Base-by-base conservation (phyloP, 495 filamentous ascomycete genomes). In the Trichoderma gamsii region DNA sequence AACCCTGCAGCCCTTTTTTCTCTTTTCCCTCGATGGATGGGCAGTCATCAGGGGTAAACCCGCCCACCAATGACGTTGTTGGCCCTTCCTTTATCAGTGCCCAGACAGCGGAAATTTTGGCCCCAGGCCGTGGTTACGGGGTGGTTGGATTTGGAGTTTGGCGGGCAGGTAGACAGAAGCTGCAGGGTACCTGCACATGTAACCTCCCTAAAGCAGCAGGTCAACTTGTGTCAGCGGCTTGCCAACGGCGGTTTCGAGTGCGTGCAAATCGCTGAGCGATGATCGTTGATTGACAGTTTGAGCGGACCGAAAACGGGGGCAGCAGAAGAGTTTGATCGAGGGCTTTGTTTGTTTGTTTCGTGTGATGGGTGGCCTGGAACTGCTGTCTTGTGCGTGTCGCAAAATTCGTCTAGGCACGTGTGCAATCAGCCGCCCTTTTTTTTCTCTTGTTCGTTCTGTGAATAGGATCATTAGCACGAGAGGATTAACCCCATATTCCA, bases 181-280 rank as follows among this genome's bases (percentile, higher is more conserved):
- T 38, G 35, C 35, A 38, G 35, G 35, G 35, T 38, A 38, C 35
- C 35, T 38, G 49, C 18, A 61, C 56, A 61, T 61, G 56, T 61
- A 61, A 61, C 56, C 56, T 61, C 56, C 56, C 56, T 61, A 61
- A 61, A 61, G 56, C 56, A 61, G 56, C 56, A 61, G 56, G 56
- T 61, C 49, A 2, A 49, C 51, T 27, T 61, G 56, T 29, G 23
- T 11, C 56, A 27, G 25, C 56, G 56, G 27, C 18, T 52, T 15
- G 23, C 23, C 23, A 61, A 61, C 56, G 56, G 56, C 56, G 56
- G 56, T 61, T 61, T 61, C 56, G 56, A 61, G 27, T 2, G 5
- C 9, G 56, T 32, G 56, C 23, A 15, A 61, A 61, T 61, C 23
- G 13, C 56, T 29, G 25, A 9, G 21, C 27, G 52, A 59, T 59